Evolutionary conservation across 1,139 yeast genomes (phyloP).

Genomic region (Magnusiomyces suaveolens): DNA sequence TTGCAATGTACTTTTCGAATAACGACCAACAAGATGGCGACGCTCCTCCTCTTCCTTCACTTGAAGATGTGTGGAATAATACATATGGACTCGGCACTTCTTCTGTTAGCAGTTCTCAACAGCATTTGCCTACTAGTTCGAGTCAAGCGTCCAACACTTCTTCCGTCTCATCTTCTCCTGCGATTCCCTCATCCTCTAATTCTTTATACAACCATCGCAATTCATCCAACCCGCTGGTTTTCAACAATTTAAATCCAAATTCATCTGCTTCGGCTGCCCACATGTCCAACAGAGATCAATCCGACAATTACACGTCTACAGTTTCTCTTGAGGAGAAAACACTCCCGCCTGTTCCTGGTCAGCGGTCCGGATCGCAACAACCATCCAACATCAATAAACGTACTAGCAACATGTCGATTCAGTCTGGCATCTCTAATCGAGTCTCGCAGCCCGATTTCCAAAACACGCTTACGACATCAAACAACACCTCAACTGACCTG

Average conservation of each 20-base stretch:
- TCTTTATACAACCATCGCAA: not conserved
- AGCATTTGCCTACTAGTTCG: not conserved
- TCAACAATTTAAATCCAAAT: not conserved
- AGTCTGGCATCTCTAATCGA: not conserved
- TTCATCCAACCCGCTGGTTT: not conserved
- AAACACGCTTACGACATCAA: conserved; percentile 15
- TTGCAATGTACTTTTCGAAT: conserved; percentile 23
- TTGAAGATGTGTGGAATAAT: conserved; percentile 8
- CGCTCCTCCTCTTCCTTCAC: conserved; percentile 28
- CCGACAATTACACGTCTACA: not conserved
- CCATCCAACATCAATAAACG: not conserved
- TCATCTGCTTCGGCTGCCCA: not conserved
- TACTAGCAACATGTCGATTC: not conserved
- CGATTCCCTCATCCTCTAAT: not conserved
- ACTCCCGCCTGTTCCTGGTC: conserved; percentile 4
- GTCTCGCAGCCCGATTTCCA: not conserved
- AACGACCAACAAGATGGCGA: conserved; percentile 24
- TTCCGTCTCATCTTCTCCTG: conserved; percentile 1
- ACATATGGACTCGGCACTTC: not conserved
- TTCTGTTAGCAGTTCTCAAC: not conserved
- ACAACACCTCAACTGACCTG: conserved; percentile 17
- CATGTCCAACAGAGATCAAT: not conserved
- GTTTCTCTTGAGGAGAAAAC: conserved; percentile 4
- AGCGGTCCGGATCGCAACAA: not conserved
- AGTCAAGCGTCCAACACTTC: not conserved